Evolutionary conservation across 441 rosid genomes (phyloP), one percentile per base, ranked within the genome.

Genomic region (Isatis lusitanica): DNA sequence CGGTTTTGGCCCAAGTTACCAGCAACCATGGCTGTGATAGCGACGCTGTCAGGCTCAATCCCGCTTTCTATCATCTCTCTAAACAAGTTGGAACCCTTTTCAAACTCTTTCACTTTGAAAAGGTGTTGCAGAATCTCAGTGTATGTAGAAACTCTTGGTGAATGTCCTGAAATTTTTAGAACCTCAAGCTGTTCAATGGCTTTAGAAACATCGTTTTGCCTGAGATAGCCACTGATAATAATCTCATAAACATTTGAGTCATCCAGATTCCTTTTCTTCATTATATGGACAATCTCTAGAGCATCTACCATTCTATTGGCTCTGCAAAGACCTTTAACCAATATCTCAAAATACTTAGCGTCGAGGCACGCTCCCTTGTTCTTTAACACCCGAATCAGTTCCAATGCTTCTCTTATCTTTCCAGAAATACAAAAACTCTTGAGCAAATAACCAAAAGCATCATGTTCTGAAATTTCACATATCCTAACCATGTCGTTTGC

Each of bases 301-400:
- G 95, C 98, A 80, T 93, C 98, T 13, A 67, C 63, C 40, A 89
- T 83, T 77, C 87, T 85, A 79, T 78, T 84, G 46, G 88, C 90
- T 76, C 74, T 81, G 76, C 93, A 85, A 50, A 93, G 81, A 55
- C 98, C 98, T 78, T 83, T 86, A 62, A 86, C 85, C 81, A 93
- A 80, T 71, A 80, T 89, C 82, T 85, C 85, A 17, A 85, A 88
- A 83, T 79, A 85, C 59, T 80, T 83, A 30, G 59, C 16, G 67
- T 80, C 86, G 10, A 89, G 53, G 16, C 77, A 46, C 39, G 83
- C 48, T 18, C 71, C 81, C 76, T 85, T 87, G 56, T 58, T 80
- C 68, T 88, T 90, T 11, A 93, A 83, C 63, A 81, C 83, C 13
- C 83, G 86, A 65, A 90, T 85, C 74, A 86, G 71, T 74, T 83